A percentile compares a stretch with the other conserved stretches of the same genome.
Evolutionary conservation across 192 early-diverging fungal genomes (phyloP).

Genomic region (Jimgerdemannia flammicorona): DNA sequence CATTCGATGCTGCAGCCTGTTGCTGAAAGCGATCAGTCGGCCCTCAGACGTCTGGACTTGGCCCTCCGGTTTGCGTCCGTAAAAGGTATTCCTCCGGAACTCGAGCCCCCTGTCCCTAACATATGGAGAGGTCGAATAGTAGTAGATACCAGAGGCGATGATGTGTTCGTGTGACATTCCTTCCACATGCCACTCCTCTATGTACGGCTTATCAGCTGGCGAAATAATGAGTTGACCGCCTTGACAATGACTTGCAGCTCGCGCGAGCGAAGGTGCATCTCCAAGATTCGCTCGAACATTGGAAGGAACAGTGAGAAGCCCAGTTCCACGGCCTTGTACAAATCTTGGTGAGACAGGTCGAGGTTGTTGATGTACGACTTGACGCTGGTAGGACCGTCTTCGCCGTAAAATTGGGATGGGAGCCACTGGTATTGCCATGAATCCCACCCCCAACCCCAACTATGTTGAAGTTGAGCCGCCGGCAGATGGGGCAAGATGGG

Average conservation of each 20-base stretch:
- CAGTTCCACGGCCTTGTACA: constrained; percentile 48
- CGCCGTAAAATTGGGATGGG: constrained; percentile 41
- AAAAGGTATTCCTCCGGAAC: constrained; percentile 8
- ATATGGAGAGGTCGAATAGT: constrained; percentile 62
- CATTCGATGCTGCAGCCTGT: constrained; percentile 67
- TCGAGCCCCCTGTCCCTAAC: constrained; percentile 55
- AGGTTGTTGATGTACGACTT: constrained; percentile 77
- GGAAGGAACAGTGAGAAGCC: constrained; percentile 57
- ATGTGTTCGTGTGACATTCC: constrained; percentile 70
- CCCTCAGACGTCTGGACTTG: constrained; percentile 31
- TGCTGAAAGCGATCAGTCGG: constrained; percentile 68
- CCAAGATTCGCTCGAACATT: constrained; percentile 54
- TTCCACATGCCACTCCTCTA: constrained; percentile 71
- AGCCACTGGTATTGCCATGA: constrained; percentile 48
- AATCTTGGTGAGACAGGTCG: constrained; percentile 45
- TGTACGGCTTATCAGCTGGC: constrained; percentile 53
- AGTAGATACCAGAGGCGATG: constrained; percentile 69
- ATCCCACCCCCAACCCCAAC: background rate
- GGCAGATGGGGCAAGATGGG: constrained; percentile 9
- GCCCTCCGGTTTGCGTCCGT: background rate
- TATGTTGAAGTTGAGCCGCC: background rate
- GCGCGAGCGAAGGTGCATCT: constrained; percentile 24
- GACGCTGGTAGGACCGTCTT: constrained; percentile 41
- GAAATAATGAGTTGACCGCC: constrained; percentile 61
- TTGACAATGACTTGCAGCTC: constrained; percentile 60